Percentiles rank a stretch among this genome's conserved stretches.
Evolutionary conservation across 129 eudicot species (phyloP).

Genomic region (Smallanthus sonchifolius): DNA sequence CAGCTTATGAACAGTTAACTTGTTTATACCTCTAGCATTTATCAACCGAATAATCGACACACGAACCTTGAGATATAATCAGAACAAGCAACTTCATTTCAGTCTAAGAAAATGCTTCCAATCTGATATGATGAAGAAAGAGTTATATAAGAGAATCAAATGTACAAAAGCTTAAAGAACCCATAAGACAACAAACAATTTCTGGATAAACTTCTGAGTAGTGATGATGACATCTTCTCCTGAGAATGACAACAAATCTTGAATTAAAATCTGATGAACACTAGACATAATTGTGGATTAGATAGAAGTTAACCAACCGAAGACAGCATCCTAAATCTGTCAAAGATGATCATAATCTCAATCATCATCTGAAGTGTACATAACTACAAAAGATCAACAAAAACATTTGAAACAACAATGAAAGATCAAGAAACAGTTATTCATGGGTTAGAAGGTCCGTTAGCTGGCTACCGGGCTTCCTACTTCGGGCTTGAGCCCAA

Average conservation of each 20-base stretch:
- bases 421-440: constrained; percentile 33
- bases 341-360: constrained; percentile 26
- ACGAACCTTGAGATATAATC: constrained; percentile 29
- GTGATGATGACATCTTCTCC: constrained; percentile 21
- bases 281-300: constrained; percentile 8
- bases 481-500: constrained; percentile 62
- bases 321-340: constrained; percentile 28
- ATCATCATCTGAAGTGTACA: constrained; percentile 28
- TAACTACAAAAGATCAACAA: constrained; percentile 39
- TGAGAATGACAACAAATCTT: constrained; percentile 37
- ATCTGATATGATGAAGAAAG: constrained; percentile 33
- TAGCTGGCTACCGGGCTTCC: constrained; percentile 9
- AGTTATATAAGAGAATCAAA: constrained; percentile 30
- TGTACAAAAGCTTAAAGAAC: constrained; percentile 9
- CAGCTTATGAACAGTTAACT: too few species aligned
- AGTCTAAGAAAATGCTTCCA: constrained; percentile 38
- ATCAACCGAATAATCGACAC: background rate
- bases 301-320: constrained; percentile 25
- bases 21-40: too few species aligned
- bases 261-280: background rate
- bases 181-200: constrained; percentile 9
- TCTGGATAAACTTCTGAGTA: background rate
- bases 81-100: constrained; percentile 32
- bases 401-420: constrained; percentile 10
- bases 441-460: constrained; percentile 15